Evolutionary conservation across 2,329 filamentous ascomycete genomes (phyloP).

Genomic region (Fusarium subtropicale): DNA sequence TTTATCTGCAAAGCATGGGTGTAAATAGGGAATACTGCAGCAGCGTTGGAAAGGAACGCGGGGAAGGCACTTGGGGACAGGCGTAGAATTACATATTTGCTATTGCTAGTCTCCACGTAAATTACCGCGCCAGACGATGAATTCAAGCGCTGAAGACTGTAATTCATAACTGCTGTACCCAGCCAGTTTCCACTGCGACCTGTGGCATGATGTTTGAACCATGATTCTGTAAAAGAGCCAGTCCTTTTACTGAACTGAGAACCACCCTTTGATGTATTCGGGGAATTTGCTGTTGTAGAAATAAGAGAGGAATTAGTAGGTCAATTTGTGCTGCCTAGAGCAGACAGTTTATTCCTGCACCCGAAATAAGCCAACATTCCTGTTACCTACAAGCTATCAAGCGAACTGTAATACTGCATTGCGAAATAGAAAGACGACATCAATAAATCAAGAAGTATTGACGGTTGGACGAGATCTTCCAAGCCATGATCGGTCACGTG

Average conservation of each 20-base stretch:
- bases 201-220: neutral
- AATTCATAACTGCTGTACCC: neutral
- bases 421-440: neutral
- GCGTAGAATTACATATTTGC: neutral
- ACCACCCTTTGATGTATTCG: neutral
- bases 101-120: neutral
- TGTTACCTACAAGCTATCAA: neutral
- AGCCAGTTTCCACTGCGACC: neutral
- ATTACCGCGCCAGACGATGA: neutral
- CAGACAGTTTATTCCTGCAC: neutral
- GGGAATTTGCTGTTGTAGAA: neutral
- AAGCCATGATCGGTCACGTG: constrained; percentile 30
- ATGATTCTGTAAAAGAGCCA: neutral
- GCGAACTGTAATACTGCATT: neutral
- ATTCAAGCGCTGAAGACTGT: neutral
- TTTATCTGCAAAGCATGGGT: constrained; percentile 35
- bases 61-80: constrained; percentile 2
- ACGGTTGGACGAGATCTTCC: neutral
- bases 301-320: neutral
- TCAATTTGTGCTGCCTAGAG: neutral
- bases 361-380: neutral
- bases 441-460: neutral
- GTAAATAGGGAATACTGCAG: constrained; percentile 13
- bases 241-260: neutral
- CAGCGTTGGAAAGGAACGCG: constrained; percentile 38